These are phyloP conservation scores for Cokeromyces recurvatus DNA, from an alignment of 371 early-diverging fungal species.

Conservation along the genomic window DNA sequence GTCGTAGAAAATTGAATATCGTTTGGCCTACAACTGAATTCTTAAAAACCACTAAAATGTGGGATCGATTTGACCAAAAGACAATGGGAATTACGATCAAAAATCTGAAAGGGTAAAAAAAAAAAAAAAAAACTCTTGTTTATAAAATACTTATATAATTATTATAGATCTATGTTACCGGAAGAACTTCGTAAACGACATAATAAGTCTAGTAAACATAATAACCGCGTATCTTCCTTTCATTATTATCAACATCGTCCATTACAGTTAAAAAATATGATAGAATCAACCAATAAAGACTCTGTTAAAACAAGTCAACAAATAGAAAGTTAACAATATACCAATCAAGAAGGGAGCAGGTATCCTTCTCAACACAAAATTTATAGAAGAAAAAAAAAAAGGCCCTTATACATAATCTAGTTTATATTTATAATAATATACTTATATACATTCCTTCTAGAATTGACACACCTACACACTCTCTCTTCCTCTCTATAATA, in stretches of 20 bases:
- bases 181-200: constrained; percentile 1
- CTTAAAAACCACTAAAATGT: constrained; percentile 62
- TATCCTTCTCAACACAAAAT: no score
- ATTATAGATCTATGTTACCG: constrained; percentile 1
- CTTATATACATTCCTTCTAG: no score
- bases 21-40: constrained; percentile 78
- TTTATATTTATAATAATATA: no score
- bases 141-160: neutral
- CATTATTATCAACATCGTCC: no score
- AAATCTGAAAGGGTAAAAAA: constrained; percentile 18
- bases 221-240: no score
- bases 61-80: constrained; percentile 69
- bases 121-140: no score
- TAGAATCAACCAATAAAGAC: constrained; percentile 1
- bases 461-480: no score
- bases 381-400: no score
- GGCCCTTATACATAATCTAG: no score
- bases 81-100: constrained; percentile 60
- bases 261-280: no score
- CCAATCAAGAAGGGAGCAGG: constrained; percentile 1
- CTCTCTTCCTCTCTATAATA: no score
- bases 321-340: no score
- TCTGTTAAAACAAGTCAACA: neutral
- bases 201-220: neutral
- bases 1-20: constrained; percentile 61